Evolutionary conservation across 352 stramenopile genomes (phyloP).

Genomic region (Globisporangium iwayamae): DNA sequence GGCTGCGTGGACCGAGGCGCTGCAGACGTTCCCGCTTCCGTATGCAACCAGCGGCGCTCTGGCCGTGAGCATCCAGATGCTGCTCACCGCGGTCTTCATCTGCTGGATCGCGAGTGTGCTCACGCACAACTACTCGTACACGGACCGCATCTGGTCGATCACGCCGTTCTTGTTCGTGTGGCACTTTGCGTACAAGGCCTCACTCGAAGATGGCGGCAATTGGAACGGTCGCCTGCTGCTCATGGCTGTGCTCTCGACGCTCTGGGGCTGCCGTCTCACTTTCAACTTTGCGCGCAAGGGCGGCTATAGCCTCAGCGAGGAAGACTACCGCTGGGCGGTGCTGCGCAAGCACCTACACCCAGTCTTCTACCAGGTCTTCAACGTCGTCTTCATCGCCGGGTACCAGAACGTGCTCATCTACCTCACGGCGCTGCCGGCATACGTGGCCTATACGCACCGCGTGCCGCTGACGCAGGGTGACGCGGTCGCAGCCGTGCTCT

Average conservation of each 20-base stretch:
- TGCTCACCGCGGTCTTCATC: slow-evolving; percentile 36
- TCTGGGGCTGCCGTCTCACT: slow-evolving; percentile 87
- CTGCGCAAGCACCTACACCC: slow-evolving; percentile 79
- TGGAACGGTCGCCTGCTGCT: slow-evolving; percentile 64
- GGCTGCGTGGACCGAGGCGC: slow-evolving; percentile 29
- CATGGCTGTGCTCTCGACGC: slow-evolving; percentile 76
- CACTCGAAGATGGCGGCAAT: slow-evolving; percentile 57
- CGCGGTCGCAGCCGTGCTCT: slow-evolving; percentile 49
- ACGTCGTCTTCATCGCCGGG: slow-evolving; percentile 87
- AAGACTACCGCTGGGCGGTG: slow-evolving; percentile 92
- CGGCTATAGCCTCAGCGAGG: slow-evolving; percentile 85
- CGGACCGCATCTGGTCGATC: slow-evolving; percentile 92
- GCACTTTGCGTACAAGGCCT: slow-evolving; percentile 65
- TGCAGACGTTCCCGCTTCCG: slow-evolving; percentile 29
- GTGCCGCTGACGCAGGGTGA: slow-evolving; percentile 65
- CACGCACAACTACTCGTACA: slow-evolving; percentile 90
- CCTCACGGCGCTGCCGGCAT: slow-evolving; percentile 69
- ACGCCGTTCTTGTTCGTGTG: slow-evolving; percentile 85
- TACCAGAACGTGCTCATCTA: slow-evolving; percentile 90
- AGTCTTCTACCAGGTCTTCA: slow-evolving; percentile 87
- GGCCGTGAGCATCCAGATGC: slow-evolving; percentile 39
- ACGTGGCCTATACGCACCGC: slow-evolving; percentile 56
- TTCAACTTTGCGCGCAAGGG: slow-evolving; percentile 92
- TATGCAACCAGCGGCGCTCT: slow-evolving; percentile 38
- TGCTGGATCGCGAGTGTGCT: slow-evolving; percentile 62